phyloP scores from a whole-genome alignment of 1,139 yeast genomes.

The Candida sojae region DNA sequence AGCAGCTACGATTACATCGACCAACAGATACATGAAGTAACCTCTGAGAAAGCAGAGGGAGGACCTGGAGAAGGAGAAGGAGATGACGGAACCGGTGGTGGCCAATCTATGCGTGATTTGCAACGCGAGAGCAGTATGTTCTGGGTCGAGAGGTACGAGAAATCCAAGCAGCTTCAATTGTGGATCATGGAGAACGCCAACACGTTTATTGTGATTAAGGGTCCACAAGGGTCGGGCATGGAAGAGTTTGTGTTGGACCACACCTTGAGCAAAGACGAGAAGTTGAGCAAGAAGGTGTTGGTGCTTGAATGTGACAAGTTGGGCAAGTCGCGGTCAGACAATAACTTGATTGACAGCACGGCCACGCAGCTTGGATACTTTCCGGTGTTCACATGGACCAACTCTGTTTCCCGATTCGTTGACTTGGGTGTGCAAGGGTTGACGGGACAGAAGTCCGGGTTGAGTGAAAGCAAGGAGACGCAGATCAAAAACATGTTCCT shows the following conservation, averaged over 20 bases:
- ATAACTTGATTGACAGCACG: slow-evolving; percentile 63
- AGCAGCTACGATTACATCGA: slow-evolving; percentile 32
- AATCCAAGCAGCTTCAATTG: slow-evolving; percentile 65
- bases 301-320: slow-evolving; percentile 78
- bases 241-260: slow-evolving; percentile 74
- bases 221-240: slow-evolving; percentile 95
- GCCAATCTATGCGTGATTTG: slow-evolving; percentile 7
- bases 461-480: slow-evolving; percentile 81
- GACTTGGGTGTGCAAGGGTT: slow-evolving; percentile 88
- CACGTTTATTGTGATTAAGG: slow-evolving; percentile 84
- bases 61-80: slow-evolving; percentile 4
- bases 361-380: slow-evolving; percentile 84
- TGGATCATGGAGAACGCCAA: slow-evolving; percentile 83
- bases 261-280: slow-evolving; percentile 51
- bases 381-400: slow-evolving; percentile 94
- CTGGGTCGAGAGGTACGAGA: slow-evolving; percentile 73
- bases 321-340: slow-evolving; percentile 72
- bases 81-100: slow-evolving; percentile 6
- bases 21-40: slow-evolving; percentile 19
- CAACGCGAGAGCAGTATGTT: slow-evolving; percentile 34
- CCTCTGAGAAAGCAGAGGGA: slow-evolving; percentile 17
- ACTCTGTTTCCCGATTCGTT: slow-evolving; percentile 72
- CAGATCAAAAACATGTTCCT: slow-evolving; percentile 82
- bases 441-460: slow-evolving; percentile 92
- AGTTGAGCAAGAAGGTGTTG: slow-evolving; percentile 55